A percentile compares a stretch with the other conserved stretches of the same genome.
These are phyloP conservation scores for Colletotrichum costaricense DNA, from an alignment of 2,329 filamentous ascomycete species.

Conservation along the genomic window DNA sequence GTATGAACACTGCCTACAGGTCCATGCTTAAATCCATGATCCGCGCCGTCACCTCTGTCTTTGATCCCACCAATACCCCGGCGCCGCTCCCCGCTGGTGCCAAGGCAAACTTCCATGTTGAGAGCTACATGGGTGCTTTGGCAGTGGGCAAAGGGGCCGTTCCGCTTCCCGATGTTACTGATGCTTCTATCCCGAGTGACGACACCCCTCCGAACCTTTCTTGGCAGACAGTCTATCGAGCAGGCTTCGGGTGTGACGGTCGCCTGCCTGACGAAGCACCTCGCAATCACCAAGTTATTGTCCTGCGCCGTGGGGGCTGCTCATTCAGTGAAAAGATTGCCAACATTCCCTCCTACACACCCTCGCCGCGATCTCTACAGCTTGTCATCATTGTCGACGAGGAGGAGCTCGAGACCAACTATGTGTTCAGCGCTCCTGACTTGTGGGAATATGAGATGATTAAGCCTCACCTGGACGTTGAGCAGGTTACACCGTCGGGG, in stretches of 20 bases:
- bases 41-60: slow-evolving; percentile 58
- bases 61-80: slow-evolving; percentile 47
- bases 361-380: slow-evolving; percentile 72
- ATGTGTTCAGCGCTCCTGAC: slow-evolving; percentile 36
- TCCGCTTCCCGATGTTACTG: slow-evolving; percentile 73
- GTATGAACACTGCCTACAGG: slow-evolving; percentile 43
- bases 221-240: slow-evolving; percentile 79
- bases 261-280: slow-evolving; percentile 62
- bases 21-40: slow-evolving; percentile 61
- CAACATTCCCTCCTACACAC: slow-evolving; percentile 84
- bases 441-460: slow-evolving; percentile 47
- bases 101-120: slow-evolving; percentile 49
- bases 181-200: slow-evolving; percentile 60
- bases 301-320: slow-evolving; percentile 86
- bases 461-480: slow-evolving; percentile 79
- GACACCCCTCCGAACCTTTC: slow-evolving; percentile 59
- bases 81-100: slow-evolving; percentile 42
- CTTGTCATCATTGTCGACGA: slow-evolving; percentile 80
- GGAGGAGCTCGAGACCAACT: slow-evolving; percentile 44
- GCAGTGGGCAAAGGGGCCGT: slow-evolving; percentile 70
- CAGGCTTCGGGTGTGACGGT: slow-evolving; percentile 74
- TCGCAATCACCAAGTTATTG: slow-evolving; percentile 78
- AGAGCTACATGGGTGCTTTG: slow-evolving; percentile 61
- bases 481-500: slow-evolving; percentile 78
- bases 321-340: slow-evolving; percentile 85